A percentile compares a stretch with the other conserved stretches of the same genome.
Conservation (phyloP, 805 yeast species). For the Peterozyma xylosa region DNA sequence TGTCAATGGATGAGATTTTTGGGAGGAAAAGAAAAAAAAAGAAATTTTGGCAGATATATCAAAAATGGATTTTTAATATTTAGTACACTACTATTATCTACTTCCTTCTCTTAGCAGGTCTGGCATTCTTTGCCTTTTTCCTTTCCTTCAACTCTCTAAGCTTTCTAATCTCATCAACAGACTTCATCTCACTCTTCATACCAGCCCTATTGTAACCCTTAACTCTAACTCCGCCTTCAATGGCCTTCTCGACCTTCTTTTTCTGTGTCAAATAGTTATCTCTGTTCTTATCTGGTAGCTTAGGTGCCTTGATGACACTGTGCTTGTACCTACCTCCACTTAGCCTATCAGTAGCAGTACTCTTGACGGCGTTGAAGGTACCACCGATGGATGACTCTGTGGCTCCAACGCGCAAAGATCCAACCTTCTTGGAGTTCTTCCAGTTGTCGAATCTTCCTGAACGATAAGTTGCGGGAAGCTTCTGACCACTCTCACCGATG, state of each 20-base stretch:
- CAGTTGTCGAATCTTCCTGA: conserved; percentile 91
- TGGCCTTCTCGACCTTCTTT: conserved; percentile 73
- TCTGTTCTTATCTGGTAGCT: conserved; percentile 81
- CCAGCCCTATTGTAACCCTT: conserved; percentile 55
- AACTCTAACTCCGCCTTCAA: conserved; percentile 64
- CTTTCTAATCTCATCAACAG: conserved; percentile 74
- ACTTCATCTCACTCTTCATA: conserved; percentile 48
- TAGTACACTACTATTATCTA: too few species aligned
- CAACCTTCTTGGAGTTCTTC: conserved; percentile 64
- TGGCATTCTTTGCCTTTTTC: conserved; percentile 76
- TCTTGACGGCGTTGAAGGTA: conserved; percentile 23
- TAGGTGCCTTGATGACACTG: conserved; percentile 71
- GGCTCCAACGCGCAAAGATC: conserved; percentile 45
- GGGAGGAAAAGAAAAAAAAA: too few species aligned
- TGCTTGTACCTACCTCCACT: conserved; percentile 59
- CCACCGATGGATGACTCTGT: conserved; percentile 30
- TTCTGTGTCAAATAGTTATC: conserved; percentile 81
- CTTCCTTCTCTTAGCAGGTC: conserved; percentile 48
- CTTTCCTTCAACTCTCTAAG: conserved; percentile 62
- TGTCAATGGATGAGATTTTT: too few species aligned
- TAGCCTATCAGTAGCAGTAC: conserved; percentile 20
- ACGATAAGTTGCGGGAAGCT: conserved; percentile 83
- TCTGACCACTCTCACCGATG: conserved; percentile 90
- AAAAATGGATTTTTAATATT: too few species aligned
- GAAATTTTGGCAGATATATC: too few species aligned